Base-by-base conservation (phyloP, 164 flowering plant genomes). In the Piper longum region DNA sequence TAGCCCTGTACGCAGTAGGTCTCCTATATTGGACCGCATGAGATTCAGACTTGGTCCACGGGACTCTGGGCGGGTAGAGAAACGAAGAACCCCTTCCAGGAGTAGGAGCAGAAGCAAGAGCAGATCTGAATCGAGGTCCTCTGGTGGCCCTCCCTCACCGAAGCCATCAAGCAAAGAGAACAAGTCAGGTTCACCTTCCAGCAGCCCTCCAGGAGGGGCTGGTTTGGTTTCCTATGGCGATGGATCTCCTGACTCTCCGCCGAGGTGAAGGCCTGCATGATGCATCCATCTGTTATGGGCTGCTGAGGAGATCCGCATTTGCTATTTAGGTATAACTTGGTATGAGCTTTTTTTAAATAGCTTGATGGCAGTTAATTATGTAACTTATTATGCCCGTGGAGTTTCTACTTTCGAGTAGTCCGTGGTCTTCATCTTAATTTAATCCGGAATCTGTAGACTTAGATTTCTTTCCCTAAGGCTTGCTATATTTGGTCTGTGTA, bases 1-100 rank as follows among this genome's bases (percentile, higher is more conserved):
- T 0, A 84, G 87, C 66, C 91, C 96, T 1, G 65, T 70, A 36
- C 80, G 85, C 41, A 81, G 89, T 66, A 85, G 80, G 18, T 83
- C 96, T 48, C 96, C 91, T 18, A 71, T 74, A 14, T 26, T 52
- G 43, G 85, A 80, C 59, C 60, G 66, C 13, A 54, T 83, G 40
- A 73, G 82, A 55, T 74, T 79, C 36, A 85, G 83, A 40, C 76
- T 67, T 0, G 75, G 83, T 63, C 79, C 88, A 57, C 74, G 80
- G 43, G 68, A 66, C n/a, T 39, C 57, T 1, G 45, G 58, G 8
- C 68, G 68, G 12, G 71, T 57, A 45, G 86, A 74, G 58, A 79
- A 74, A 77, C 80, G 75, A 51, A 75, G 79, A 65, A 83, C 95
- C 41, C 74, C 74, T 36, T 83, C 95, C 57, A 66, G 71, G 66